A percentile compares a stretch with the other conserved stretches of the same genome.
phyloP scores from a whole-genome alignment of 108 stramenopile species.

The Craspedostauros australis region DNA sequence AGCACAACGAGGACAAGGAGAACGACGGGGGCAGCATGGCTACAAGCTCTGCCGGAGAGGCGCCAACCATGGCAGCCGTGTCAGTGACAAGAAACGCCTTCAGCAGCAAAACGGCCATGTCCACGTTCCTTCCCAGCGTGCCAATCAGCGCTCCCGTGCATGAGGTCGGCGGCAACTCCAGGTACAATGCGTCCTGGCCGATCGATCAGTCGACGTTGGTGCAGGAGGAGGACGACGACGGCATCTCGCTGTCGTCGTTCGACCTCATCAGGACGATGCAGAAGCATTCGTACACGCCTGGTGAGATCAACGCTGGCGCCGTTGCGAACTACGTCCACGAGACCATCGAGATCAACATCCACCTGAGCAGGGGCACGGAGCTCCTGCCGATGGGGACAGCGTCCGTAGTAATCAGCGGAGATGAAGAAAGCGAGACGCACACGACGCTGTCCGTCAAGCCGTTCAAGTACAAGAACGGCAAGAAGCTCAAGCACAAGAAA shows the following conservation, averaged over 20 bases:
- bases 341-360: conserved; percentile 28
- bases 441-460: conserved; percentile 21
- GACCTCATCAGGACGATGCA: conserved; percentile 22
- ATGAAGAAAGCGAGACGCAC: conserved; percentile 32
- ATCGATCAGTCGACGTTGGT: conserved; percentile 14
- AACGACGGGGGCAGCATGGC: neutral
- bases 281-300: conserved; percentile 5
- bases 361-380: conserved; percentile 34
- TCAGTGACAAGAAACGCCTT: conserved; percentile 21
- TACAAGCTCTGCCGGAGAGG: neutral
- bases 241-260: conserved; percentile 18
- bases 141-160: conserved; percentile 13
- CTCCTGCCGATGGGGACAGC: conserved; percentile 44
- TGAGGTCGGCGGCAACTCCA: neutral
- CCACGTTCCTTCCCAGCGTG: conserved; percentile 31
- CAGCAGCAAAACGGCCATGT: conserved; percentile 16
- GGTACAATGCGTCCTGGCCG: conserved; percentile 31
- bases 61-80: conserved; percentile 22
- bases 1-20: too few relatives aligned
- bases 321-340: conserved; percentile 29
- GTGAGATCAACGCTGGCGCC: neutral
- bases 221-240: conserved; percentile 2
- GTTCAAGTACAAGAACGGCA: neutral
- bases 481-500: conserved; percentile 13
- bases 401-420: conserved; percentile 33